Percentiles rank a stretch among this genome's conserved stretches.
These are phyloP conservation scores for Cytauxzoon felis DNA, from an alignment of 169 alveolate genomes.

Conservation along the genomic window DNA sequence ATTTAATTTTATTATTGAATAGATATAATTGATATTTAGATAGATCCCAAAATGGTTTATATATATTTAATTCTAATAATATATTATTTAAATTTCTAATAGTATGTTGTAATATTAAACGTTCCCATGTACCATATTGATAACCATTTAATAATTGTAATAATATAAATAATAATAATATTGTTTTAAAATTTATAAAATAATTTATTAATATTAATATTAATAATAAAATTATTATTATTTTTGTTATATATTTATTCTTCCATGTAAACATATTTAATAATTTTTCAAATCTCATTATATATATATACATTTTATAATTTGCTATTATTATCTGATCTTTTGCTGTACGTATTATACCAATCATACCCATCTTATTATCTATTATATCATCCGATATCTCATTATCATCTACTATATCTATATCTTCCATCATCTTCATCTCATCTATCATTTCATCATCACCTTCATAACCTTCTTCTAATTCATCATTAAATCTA, in stretches of 20 bases:
- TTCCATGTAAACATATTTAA: constrained; percentile 61
- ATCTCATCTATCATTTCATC: constrained; percentile 31
- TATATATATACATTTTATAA: constrained; percentile 42
- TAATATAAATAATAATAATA: constrained; percentile 36
- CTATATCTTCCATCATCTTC: background rate
- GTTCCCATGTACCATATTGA: constrained; percentile 55
- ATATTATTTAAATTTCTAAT: constrained; percentile 30
- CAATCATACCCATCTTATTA: constrained; percentile 38
- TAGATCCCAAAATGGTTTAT: constrained; percentile 61
- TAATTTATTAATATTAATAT: constrained; percentile 18
- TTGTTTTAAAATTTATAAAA: constrained; percentile 18
- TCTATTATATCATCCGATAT: constrained; percentile 10
- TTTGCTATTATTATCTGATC: constrained; percentile 52
- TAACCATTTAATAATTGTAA: constrained; percentile 50
- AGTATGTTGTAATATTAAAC: constrained; percentile 16
- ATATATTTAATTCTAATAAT: constrained; percentile 42
- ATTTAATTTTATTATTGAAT: constrained; percentile 21
- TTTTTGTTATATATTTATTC: constrained; percentile 24
- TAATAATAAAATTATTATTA: constrained; percentile 23
- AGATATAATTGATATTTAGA: constrained; percentile 27
- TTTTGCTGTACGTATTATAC: constrained; percentile 50
- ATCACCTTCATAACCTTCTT: constrained; percentile 9
- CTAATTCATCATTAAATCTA: no score
- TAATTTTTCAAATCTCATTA: constrained; percentile 53
- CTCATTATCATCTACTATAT: background rate